Conservation (phyloP, 2,329 filamentous ascomycete species). For the Cladosporium sp. region DNA sequence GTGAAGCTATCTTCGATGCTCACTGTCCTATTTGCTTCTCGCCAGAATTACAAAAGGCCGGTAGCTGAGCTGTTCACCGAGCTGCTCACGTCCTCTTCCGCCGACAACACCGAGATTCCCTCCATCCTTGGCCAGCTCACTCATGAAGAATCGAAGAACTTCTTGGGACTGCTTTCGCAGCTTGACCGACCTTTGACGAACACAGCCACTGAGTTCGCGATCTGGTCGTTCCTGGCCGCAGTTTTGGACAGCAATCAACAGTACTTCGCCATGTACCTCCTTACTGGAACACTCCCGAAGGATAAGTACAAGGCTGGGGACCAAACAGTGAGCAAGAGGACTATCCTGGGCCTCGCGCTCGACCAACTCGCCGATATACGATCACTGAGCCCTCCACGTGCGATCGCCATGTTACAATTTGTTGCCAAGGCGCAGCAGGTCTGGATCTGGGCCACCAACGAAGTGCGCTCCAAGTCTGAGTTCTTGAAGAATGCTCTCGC, state of each 20-base stretch:
- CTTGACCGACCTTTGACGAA: constrained; percentile 75
- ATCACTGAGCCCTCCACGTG: constrained; percentile 63
- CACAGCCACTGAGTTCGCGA: constrained; percentile 62
- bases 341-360: constrained; percentile 74
- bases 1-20: constrained; percentile 79
- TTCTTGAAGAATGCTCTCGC: constrained; percentile 72
- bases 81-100: constrained; percentile 66
- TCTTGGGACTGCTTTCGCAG: constrained; percentile 74
- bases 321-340: constrained; percentile 55
- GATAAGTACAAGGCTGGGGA: constrained; percentile 67
- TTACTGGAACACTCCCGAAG: constrained; percentile 83
- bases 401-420: constrained; percentile 79
- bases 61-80: constrained; percentile 71
- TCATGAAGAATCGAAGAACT: constrained; percentile 76
- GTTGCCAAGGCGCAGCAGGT: constrained; percentile 86
- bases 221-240: constrained; percentile 84
- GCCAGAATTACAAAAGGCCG: constrained; percentile 64
- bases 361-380: constrained; percentile 65
- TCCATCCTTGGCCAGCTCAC: constrained; percentile 91
- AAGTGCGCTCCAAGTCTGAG: constrained; percentile 69
- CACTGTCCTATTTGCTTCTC: constrained; percentile 71
- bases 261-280: constrained; percentile 90
- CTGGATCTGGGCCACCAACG: constrained; percentile 91
- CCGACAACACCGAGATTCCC: constrained; percentile 72
- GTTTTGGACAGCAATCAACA: constrained; percentile 89